Conservation (phyloP, 23 red algal species). For the Gracilaria vermiculophylla region DNA sequence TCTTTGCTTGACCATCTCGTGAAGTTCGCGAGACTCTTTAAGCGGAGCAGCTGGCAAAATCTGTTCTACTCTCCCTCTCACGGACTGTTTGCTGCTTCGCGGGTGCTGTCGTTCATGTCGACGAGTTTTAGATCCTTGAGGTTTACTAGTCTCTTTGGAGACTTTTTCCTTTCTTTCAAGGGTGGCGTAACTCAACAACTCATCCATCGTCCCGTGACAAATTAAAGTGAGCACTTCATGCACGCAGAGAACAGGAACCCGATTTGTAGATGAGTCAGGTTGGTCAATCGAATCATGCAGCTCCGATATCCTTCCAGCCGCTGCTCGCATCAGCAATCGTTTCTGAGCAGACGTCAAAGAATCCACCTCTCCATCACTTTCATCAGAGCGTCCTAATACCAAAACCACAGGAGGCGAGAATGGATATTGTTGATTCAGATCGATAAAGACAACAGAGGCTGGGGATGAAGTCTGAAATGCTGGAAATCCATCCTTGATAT, state of each 20-base stretch:
- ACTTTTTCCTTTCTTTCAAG: neutral
- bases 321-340: conserved; percentile 56
- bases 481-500: conserved; percentile 5
- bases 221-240: conserved; percentile 55
- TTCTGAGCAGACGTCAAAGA: neutral
- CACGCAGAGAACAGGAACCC: neutral
- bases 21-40: conserved; percentile 5
- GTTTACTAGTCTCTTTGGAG: neutral
- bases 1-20: conserved; percentile 28
- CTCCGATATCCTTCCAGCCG: conserved; percentile 24
- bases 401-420: conserved; percentile 40
- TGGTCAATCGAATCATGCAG: neutral
- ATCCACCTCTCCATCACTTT: neutral
- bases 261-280: neutral
- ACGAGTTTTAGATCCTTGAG: neutral
- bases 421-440: conserved; percentile 51
- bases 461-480: neutral
- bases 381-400: neutral
- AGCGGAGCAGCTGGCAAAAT: neutral
- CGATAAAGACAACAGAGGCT: conserved; percentile 29
- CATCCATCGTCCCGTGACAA: conserved; percentile 9
- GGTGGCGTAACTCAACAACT: conserved; percentile 20
- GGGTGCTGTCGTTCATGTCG: neutral
- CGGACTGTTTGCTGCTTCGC: neutral
- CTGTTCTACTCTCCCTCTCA: neutral